phyloP scores from a whole-genome alignment of 2,329 filamentous ascomycete genomes.

The Neonectria magnoliae region DNA sequence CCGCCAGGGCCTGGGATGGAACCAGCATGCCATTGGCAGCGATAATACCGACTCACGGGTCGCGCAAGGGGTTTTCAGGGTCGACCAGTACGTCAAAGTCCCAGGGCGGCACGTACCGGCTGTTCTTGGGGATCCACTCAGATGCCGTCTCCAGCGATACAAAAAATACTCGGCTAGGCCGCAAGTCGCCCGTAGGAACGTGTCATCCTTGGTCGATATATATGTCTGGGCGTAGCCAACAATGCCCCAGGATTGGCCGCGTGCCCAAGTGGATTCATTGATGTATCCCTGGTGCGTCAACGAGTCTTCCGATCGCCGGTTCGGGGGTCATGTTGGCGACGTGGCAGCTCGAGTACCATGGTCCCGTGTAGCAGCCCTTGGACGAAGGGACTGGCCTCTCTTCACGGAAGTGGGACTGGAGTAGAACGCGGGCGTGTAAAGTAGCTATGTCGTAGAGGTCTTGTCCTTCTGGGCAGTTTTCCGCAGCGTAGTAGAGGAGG shows the following conservation, averaged over 20 bases:
- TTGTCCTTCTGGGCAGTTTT: constrained; percentile 41
- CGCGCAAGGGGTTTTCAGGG: constrained; percentile 40
- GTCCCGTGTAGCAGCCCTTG: constrained; percentile 31
- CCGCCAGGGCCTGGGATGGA: constrained; percentile 48
- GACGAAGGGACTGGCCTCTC: constrained; percentile 34
- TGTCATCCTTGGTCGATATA: constrained; percentile 54
- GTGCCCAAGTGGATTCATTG: constrained; percentile 58
- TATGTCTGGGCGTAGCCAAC: constrained; percentile 61
- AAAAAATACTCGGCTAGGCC: constrained; percentile 60
- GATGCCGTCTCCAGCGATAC: constrained; percentile 46
- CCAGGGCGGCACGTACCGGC: constrained; percentile 36
- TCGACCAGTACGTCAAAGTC: constrained; percentile 55
- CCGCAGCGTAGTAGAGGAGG: constrained; percentile 51
- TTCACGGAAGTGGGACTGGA: constrained; percentile 50
- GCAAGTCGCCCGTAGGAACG: constrained; percentile 55
- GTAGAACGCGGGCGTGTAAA: constrained; percentile 51
- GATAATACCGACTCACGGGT: constrained; percentile 52
- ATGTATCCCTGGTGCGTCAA: constrained; percentile 58
- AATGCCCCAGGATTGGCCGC: constrained; percentile 61
- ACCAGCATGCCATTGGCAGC: constrained; percentile 55
- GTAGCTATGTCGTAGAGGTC: constrained; percentile 49
- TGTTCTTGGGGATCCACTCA: neutral
- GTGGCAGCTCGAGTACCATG: constrained; percentile 50
- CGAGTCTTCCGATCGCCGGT: constrained; percentile 51
- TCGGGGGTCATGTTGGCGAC: constrained; percentile 57